A percentile compares a stretch with the other conserved stretches of the same genome.
Evolutionary conservation across 2,329 filamentous ascomycete species (phyloP).

Genomic region (Cryphonectria carpinicola): DNA sequence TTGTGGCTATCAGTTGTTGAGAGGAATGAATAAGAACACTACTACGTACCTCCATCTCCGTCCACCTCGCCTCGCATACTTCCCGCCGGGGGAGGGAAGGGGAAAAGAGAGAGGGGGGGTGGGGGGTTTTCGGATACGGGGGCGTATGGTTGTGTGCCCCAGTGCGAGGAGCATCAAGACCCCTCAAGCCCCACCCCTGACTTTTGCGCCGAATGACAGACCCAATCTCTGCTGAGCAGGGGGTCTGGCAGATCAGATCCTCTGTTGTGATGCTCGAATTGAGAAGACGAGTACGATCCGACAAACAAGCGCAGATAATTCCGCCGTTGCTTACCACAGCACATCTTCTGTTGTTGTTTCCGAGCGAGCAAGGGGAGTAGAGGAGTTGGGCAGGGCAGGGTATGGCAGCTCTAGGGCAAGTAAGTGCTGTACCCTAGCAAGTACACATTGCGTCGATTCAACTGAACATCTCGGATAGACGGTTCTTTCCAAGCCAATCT

Average conservation of each 20-base stretch:
- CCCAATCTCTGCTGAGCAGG: constrained; percentile 25
- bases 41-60: constrained; percentile 19
- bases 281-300: background rate
- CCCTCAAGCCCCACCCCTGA: constrained; percentile 24
- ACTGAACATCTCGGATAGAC: background rate
- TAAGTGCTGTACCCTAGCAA: background rate
- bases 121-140: constrained; percentile 17
- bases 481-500: background rate
- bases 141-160: constrained; percentile 3
- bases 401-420: background rate
- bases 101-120: background rate
- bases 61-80: constrained; percentile 3
- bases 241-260: constrained; percentile 21
- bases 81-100: background rate
- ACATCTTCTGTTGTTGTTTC: background rate
- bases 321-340: background rate
- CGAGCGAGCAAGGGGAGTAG: background rate
- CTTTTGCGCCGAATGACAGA: constrained; percentile 27
- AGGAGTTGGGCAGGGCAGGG: background rate
- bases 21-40: constrained; percentile 7
- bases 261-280: constrained; percentile 12
- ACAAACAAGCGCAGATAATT: background rate
- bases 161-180: constrained; percentile 7
- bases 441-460: background rate
- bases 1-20: background rate